Evolutionary conservation across 139 green algal species (phyloP), one percentile per base, ranked within the genome.

Genomic region (Volvox africanus): DNA sequence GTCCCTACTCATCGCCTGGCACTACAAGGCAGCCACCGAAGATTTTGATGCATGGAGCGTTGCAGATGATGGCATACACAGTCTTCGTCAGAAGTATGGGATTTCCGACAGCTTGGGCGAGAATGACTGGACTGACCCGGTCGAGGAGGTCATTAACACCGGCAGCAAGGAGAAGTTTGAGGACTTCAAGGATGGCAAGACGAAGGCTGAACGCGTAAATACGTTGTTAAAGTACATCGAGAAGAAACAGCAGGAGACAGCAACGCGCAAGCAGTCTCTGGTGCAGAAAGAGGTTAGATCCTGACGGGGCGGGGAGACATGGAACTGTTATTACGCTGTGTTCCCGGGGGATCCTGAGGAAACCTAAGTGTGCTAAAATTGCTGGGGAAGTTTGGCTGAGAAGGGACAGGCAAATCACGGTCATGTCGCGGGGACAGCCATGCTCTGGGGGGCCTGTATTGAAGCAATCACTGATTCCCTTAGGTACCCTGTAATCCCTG

Each of bases 121-220:
- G 37, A 65, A 33, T 14, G 78, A 84, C 9, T 84, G 78, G 78
- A 24, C 28, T 13, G 80, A 86, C 80, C 80, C 80, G 24, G 80
- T n/a, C 12, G 80, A 71, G 6, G 80, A 86, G 80, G 80, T 30
- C 13, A 71, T 86, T 12, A 55, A 67, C 6, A 24, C 3, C 19
- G 28, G 3, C 17, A 21, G 28, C 50, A 71, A 71, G 44, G 44
- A 71, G 50, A 73, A 71, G 50, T 86, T 86, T 44, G 80, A 86
- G 80, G 50, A 86, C 28, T 71, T 71, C 28, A 71, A 37, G 14
- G 80, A 71, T 24, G 18, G 24, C 24, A 22, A 55, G 80, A 86
- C 80, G 50, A 86, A 86, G 80, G 11, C 28, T 13, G 80, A 71
- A 21, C 44, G 80, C 12, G 24, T 86, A 1, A 86, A 71, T 55